Evolutionary conservation across 768 basidiomycete genomes (phyloP), one percentile per base, ranked within the genome.

Genomic region (Kwoniella dendrophila): DNA sequence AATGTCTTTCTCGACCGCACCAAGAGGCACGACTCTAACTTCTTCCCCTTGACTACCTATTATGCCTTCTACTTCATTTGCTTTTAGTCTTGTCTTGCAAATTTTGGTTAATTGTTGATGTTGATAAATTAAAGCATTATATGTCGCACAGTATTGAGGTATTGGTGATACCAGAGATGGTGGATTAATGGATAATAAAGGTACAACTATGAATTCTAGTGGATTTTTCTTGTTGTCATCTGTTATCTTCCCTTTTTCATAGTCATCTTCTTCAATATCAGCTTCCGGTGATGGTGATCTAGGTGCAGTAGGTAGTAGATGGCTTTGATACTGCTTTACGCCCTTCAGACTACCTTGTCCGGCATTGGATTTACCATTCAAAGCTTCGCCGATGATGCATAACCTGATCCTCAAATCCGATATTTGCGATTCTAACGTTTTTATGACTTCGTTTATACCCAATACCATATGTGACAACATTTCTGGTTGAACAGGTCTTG

Each of bases 401-500:
- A 76, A 50, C 14, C 68, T 59, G 43, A 71, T 45, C 30, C 66
- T 67, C 12, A 78, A 61, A 8, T 64, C 62, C 24, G 66, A 63
- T n/a, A 67, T 77, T 24, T 70, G 64, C 26, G 55, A 30, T 62
- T 78, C 77, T 33, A 78, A 58, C 1, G 62, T 41, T 53, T 77
- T 78, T 69, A 74, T 70, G 33, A 63, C 64, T 53, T 78, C 77
- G 63, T 77, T 78, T 66, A 76, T 75, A 6, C 77, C 77, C 34
- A 77, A 45, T 0, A 75, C 67, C n/a, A 77, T 49, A 45, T 73
- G 65, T 6, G 66, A 27, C 2, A 78, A 67, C 12, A 75, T 61
- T 24, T 56, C 62, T 0, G 77, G 75, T n/a, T 43, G 49, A 1
- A 29, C 30, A 6, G 68, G 66, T 59, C 59, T 36, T 27, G 18